Conservation (phyloP, 352 stramenopile species). For the Pythium plurisporium region DNA sequence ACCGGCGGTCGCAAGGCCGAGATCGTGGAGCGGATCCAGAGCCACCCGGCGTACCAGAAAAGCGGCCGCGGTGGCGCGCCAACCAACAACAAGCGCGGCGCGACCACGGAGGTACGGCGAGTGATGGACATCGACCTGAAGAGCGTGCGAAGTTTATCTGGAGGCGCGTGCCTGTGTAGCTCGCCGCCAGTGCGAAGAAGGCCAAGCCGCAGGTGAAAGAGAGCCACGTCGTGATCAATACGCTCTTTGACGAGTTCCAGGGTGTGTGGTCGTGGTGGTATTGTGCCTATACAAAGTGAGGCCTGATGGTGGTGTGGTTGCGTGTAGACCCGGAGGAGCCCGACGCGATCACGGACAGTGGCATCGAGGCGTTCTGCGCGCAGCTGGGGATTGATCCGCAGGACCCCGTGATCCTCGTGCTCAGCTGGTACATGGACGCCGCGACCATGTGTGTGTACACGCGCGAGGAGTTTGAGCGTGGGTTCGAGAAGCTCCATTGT, state of each 20-base stretch:
- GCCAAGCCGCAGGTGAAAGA: slow-evolving; percentile 32
- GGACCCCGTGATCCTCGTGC: slow-evolving; percentile 73
- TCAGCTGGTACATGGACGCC: slow-evolving; percentile 79
- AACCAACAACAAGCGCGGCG: slow-evolving; percentile 32
- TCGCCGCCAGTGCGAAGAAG: slow-evolving; percentile 43
- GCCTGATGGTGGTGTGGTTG: slow-evolving; percentile 4
- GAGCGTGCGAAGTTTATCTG: too few species aligned
- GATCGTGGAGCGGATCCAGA: slow-evolving; percentile 64
- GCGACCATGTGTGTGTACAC: slow-evolving; percentile 78
- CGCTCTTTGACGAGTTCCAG: slow-evolving; percentile 58
- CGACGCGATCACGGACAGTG: slow-evolving; percentile 74
- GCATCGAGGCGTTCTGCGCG: slow-evolving; percentile 70
- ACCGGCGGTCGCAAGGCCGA: slow-evolving; percentile 71
- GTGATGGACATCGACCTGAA: slow-evolving; percentile 1
- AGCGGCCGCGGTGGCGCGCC: slow-evolving; percentile 7
- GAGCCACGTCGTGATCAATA: slow-evolving; percentile 40
- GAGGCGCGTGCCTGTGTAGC: too few species aligned
- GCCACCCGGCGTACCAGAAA: slow-evolving; percentile 45
- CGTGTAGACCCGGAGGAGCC: slow-evolving; percentile 53
- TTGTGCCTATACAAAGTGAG: too few species aligned
- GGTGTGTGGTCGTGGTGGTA: too few species aligned
- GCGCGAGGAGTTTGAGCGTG: slow-evolving; percentile 60
- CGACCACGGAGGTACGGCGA: slow-evolving; percentile 17
- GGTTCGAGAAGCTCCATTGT: slow-evolving; percentile 69
- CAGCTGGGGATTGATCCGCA: slow-evolving; percentile 67